A percentile compares a stretch with the other conserved stretches of the same genome.
phyloP scores from a whole-genome alignment of 2,329 filamentous ascomycete genomes.

The Coniochaeta hoffmannii region DNA sequence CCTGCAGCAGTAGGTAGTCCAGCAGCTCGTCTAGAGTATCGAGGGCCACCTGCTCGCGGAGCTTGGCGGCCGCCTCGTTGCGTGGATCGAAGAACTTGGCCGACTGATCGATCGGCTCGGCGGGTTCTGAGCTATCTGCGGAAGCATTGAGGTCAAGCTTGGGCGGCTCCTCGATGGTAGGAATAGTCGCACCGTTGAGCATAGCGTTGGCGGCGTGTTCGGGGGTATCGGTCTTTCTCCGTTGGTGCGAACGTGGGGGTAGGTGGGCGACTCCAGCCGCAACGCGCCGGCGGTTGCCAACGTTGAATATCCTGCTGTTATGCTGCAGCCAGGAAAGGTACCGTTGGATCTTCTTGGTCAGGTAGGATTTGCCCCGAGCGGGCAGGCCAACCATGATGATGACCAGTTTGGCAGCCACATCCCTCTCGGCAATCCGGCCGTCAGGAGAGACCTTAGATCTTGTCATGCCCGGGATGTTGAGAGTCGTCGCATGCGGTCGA shows the following conservation, averaged over 20 bases:
- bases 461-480: constrained; percentile 95
- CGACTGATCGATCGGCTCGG: constrained; percentile 69
- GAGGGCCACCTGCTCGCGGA: constrained; percentile 87
- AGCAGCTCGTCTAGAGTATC: constrained; percentile 88
- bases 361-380: constrained; percentile 94
- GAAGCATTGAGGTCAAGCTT: constrained; percentile 27
- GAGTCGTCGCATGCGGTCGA: constrained; percentile 79
- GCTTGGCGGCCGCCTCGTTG: constrained; percentile 71
- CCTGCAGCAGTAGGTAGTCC: constrained; percentile 75
- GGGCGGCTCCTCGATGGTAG: constrained; percentile 30
- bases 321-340: constrained; percentile 98
- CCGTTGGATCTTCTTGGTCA: constrained; percentile 93
- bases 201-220: constrained; percentile 45
- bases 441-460: constrained; percentile 93
- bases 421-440: constrained; percentile 84
- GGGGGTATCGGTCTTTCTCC: constrained; percentile 18
- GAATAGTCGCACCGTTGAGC: constrained; percentile 37
- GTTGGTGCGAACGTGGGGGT: background rate
- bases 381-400: constrained; percentile 98
- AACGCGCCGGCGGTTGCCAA: constrained; percentile 81
- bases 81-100: constrained; percentile 90
- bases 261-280: constrained; percentile 51
- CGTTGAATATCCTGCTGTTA: constrained; percentile 93
- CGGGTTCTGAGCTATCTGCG: constrained; percentile 1
- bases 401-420: constrained; percentile 93